Percentiles rank a stretch among this genome's conserved stretches.
These are phyloP conservation scores for Apiospora saccharicola DNA, from an alignment of 2,329 filamentous ascomycete genomes.

Conservation along the genomic window DNA sequence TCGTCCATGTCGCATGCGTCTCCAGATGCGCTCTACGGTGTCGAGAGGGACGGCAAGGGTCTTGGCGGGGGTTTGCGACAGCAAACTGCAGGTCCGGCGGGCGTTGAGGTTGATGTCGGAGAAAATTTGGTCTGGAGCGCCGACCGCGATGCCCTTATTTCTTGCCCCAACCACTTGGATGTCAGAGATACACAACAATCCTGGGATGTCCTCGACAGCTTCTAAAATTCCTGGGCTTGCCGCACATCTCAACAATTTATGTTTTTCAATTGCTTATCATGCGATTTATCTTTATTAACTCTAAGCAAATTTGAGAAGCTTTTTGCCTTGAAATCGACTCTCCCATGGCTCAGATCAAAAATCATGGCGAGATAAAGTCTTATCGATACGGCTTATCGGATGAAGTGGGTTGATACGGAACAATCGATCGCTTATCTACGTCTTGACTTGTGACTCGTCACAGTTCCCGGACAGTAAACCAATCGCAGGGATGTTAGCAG, in stretches of 20 bases:
- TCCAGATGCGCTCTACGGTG: slow-evolving; percentile 9
- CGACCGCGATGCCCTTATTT: slow-evolving; percentile 32
- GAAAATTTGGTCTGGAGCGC: slow-evolving; percentile 30
- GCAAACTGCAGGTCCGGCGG: slow-evolving; percentile 22
- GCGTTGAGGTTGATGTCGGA: slow-evolving; percentile 25
- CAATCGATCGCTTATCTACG: slow-evolving; percentile 15
- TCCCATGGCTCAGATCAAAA: not conserved
- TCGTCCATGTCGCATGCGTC: slow-evolving; percentile 29
- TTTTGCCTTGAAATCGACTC: not conserved
- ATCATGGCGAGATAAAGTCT: not conserved
- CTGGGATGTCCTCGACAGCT: not conserved
- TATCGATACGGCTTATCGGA: slow-evolving; percentile 18
- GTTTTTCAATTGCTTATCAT: not conserved
- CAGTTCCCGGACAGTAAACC: not conserved
- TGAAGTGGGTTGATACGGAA: not conserved
- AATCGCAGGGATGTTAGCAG: not conserved
- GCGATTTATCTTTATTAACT: not conserved
- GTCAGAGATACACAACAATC: slow-evolving; percentile 25
- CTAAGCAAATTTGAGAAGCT: not conserved
- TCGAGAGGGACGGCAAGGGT: slow-evolving; percentile 18
- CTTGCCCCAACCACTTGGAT: slow-evolving; percentile 29
- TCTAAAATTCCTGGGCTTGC: not conserved
- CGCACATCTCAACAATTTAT: not conserved
- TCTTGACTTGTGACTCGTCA: not conserved
- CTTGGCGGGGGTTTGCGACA: slow-evolving; percentile 26